Percentiles rank a stretch among this genome's conserved stretches.
These are phyloP conservation scores for Trypanosoma caninum DNA, from an alignment of 208 protist genomes.

Conservation along the genomic window DNA sequence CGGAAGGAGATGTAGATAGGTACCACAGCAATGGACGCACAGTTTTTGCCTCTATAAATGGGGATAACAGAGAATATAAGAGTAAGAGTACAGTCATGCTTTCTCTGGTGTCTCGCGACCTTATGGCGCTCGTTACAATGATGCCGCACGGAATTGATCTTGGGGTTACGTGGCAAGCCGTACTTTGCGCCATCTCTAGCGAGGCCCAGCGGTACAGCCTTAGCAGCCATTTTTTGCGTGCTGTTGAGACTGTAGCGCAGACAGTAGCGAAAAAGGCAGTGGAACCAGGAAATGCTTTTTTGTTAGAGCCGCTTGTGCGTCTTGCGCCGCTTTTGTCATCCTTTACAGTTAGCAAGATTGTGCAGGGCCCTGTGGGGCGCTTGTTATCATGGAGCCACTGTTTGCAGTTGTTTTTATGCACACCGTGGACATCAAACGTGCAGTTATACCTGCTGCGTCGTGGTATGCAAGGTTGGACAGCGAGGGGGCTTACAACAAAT, in stretches of 20 bases:
- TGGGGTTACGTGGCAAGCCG: slow-evolving; percentile 42
- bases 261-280: slow-evolving; percentile 3
- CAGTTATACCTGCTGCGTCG: slow-evolving; percentile 60
- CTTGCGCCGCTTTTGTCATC: slow-evolving; percentile 51
- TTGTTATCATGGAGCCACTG: slow-evolving; percentile 47
- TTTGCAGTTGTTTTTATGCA: slow-evolving; percentile 54
- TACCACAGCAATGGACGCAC: too few relatives aligned
- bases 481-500: not conserved
- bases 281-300: slow-evolving; percentile 3
- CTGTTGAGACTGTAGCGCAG: slow-evolving; percentile 12
- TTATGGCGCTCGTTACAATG: slow-evolving; percentile 39
- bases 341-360: slow-evolving; percentile 37
- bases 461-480: slow-evolving; percentile 37
- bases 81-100: slow-evolving; percentile 37
- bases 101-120: slow-evolving; percentile 43
- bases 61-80: not conserved
- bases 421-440: slow-evolving; percentile 40
- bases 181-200: slow-evolving; percentile 29
- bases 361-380: slow-evolving; percentile 39
- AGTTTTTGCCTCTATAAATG: too few relatives aligned
- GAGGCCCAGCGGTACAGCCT: not conserved
- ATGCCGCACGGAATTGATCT: slow-evolving; percentile 17
- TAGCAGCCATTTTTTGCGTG: not conserved
- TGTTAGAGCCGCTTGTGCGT: slow-evolving; percentile 28
- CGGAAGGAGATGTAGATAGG: not conserved